Evolutionary conservation across 2,329 filamentous ascomycete genomes (phyloP).

Genomic region (Trichoderma koningii): DNA sequence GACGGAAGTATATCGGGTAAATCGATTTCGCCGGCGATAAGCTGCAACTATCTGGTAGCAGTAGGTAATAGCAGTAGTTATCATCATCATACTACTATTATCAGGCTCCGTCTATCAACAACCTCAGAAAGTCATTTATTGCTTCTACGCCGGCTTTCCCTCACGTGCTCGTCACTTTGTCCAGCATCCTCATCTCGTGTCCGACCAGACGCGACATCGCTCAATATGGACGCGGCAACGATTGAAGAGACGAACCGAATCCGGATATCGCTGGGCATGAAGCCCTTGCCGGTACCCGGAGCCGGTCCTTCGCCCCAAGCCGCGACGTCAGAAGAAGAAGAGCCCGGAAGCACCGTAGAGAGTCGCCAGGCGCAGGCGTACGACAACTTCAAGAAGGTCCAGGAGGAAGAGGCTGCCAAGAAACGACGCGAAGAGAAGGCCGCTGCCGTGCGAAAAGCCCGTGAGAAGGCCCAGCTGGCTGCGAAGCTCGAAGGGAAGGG

Average conservation of each 20-base stretch:
- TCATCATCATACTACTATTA: neutral
- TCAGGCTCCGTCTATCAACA: neutral
- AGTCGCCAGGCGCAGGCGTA: conserved; percentile 71
- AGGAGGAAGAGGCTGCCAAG: conserved; percentile 75
- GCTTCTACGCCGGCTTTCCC: neutral
- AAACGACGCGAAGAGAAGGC: conserved; percentile 76
- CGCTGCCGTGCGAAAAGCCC: conserved; percentile 82
- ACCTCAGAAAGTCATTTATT: neutral
- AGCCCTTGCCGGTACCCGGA: conserved; percentile 83
- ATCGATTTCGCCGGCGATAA: neutral
- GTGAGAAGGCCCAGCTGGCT: conserved; percentile 78
- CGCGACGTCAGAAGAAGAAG: conserved; percentile 61
- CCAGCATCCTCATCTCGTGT: neutral
- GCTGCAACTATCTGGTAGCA: neutral
- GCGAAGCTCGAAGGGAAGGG: conserved; percentile 78
- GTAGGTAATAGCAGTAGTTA: neutral
- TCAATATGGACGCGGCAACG: conserved; percentile 64
- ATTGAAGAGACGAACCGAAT: conserved; percentile 95
- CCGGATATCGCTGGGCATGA: conserved; percentile 83
- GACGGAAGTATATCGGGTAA: conserved; percentile 7
- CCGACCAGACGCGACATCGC: neutral
- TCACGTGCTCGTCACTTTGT: neutral
- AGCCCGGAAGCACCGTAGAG: conserved; percentile 80
- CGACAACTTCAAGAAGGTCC: conserved; percentile 68
- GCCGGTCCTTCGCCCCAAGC: conserved; percentile 47